Base-by-base conservation (phyloP, 176 grass and related monocot species). In the Aegilops tauschii region DNA sequence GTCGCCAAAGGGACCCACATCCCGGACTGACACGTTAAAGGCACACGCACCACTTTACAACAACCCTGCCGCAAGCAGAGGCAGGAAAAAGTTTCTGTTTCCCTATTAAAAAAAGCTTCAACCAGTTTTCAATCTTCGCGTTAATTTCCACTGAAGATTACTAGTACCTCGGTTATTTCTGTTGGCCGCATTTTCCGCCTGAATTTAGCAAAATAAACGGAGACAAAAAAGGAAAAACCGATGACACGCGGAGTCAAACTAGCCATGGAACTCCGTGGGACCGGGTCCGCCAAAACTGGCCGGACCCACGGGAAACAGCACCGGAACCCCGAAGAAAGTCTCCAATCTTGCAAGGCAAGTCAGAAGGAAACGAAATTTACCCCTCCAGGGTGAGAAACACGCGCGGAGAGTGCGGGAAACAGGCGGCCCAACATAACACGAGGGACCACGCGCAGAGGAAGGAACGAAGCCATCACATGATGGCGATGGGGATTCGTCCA, bases 341-440 rank as follows among this genome's bases (percentile, higher is more conserved):
- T 29, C 47, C 54, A 16, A 74, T 50, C 85, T 87, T 87, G 78
- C 31, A 31, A 66, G 36, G 45, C 70, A 87, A 82, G 86, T 56
- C 79, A 76, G 16, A 52, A 14, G 9, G 8, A 65, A 42, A 29
- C 25, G 5, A 20, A 80, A 29, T 44, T 75, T 59, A 71, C 35
- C 11, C 1, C 44, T 47, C 11, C 12, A 5, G 49, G 14, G 49
- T 5, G 49, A 52, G 14, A 52, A 52, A 52, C 49, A 17, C 49
- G 49, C 45, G 4, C 45, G 45, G 45, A 49, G 45, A 49, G 45
- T 49, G 45, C 45, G 42, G 42, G 42, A 44, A 44, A 12, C 42
- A 44, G 42, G 31, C 30, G 13, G 56, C 14, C 20, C 1, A 61
- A 61, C 2, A 34, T 30, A 13, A 18, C 50, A 35, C 13, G 20